A percentile compares a stretch with the other conserved stretches of the same genome.
phyloP scores from a whole-genome alignment of 2,329 filamentous ascomycete species.

The Raffaelea albimanens region DNA sequence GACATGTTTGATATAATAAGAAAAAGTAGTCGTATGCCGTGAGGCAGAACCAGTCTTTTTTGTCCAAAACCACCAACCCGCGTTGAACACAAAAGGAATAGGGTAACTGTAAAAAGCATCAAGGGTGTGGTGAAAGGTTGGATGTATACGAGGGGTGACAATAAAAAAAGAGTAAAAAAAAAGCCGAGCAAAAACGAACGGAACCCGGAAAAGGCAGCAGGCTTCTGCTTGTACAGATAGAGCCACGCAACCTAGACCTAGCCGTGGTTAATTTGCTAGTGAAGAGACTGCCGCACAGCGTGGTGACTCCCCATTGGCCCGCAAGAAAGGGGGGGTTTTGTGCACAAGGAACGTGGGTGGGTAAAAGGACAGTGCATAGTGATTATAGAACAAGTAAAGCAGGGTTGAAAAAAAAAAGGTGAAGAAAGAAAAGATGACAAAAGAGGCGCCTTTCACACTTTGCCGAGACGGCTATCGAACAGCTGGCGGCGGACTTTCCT shows the following conservation, averaged over 20 bases:
- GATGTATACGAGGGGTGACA: not conserved
- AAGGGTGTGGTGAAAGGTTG: not conserved
- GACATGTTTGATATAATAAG: not conserved
- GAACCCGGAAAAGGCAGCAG: not conserved
- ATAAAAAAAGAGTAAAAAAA: not conserved
- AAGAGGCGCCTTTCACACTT: not conserved
- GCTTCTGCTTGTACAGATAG: not conserved
- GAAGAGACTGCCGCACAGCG: conserved; percentile 1
- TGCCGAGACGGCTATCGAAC: not conserved
- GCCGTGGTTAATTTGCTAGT: no score
- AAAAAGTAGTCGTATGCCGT: conserved; percentile 11
- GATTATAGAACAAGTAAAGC: not conserved
- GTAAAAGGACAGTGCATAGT: not conserved
- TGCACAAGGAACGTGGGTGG: not conserved
- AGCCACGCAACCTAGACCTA: no score
- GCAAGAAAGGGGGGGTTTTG: not conserved
- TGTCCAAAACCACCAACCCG: conserved; percentile 4
- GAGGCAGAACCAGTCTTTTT: conserved; percentile 13
- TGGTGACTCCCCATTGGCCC: not conserved
- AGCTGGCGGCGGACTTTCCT: not conserved
- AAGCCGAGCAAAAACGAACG: not conserved
- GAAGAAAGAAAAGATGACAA: not conserved
- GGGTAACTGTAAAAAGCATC: not conserved
- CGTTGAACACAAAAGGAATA: not conserved
- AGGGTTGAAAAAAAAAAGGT: not conserved